Conservation (phyloP, 768 basidiomycete species). For the Calocybe gangraenosa region DNA sequence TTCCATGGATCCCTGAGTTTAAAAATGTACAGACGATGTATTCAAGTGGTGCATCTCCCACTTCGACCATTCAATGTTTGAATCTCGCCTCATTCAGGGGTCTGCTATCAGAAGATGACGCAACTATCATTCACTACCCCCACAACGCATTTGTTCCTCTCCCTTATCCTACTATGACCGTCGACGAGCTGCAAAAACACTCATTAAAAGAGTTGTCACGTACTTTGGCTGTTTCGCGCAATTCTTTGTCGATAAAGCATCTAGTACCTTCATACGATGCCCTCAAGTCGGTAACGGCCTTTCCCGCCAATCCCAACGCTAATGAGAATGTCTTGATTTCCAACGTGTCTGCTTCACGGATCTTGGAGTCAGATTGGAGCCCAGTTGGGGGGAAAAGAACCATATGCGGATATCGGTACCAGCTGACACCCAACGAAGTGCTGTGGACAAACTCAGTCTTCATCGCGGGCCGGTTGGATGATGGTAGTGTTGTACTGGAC, state of each 20-base stretch:
- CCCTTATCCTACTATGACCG: conserved; percentile 35
- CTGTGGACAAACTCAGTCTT: conserved; percentile 32
- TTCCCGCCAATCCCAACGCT: conserved; percentile 30
- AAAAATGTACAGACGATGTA: conserved; percentile 27
- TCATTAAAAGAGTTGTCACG: conserved; percentile 25
- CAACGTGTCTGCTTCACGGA: conserved; percentile 37
- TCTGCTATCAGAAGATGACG: conserved; percentile 19
- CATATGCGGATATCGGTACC: conserved; percentile 35
- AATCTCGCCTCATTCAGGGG: conserved; percentile 36
- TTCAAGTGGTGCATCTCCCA: conserved; percentile 23
- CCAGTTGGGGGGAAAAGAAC: conserved; percentile 28
- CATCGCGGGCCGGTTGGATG: conserved; percentile 33
- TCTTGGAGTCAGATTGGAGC: conserved; percentile 36
- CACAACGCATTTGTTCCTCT: conserved; percentile 37
- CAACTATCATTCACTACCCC: conserved; percentile 23
- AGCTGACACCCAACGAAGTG: conserved; percentile 29
- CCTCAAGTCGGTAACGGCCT: conserved; percentile 19
- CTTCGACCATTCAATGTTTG: conserved; percentile 28
- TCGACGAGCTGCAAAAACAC: conserved; percentile 26
- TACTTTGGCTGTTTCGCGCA: conserved; percentile 17
- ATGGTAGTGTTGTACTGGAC: conserved; percentile 37
- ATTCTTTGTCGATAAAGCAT: conserved; percentile 23
- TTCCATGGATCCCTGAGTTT: background rate
- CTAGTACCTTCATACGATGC: conserved; percentile 24
- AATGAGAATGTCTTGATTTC: conserved; percentile 33